Evolutionary conservation across 2,329 filamentous ascomycete species (phyloP), one percentile per base, ranked within the genome.

Genomic region (Fusarium sp.): DNA sequence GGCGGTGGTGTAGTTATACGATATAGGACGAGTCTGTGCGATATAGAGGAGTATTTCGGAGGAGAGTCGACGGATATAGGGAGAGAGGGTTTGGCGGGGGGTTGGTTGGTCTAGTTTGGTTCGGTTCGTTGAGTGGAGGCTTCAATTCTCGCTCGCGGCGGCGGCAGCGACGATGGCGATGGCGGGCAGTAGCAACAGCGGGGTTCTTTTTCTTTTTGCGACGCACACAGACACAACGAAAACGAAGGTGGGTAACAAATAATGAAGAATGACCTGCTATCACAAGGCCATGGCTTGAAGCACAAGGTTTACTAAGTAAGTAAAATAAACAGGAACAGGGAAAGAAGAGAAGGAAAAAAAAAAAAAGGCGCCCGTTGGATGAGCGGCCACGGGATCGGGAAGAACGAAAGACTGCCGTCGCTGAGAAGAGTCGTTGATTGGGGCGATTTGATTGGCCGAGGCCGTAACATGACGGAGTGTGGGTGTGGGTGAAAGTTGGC

Each of bases 61-160:
- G 23, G 20, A 27, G 20, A 41, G 18, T 58, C 32, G 23, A 16
- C 34, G 14, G 35, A 41, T 39, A 25, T 61, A 25, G 50, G 45
- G 37, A 57, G 65, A 66, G 61, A 71, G 66, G 66, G 50, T 74
- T 74, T 73, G 71, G 71, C 35, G 71, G 71, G 70, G 67, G 70
- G 60, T 73, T 73, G 71, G 71, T 64, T 71, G 66, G 71, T 74
- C 23, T 54, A 39, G 39, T 43, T 45, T 35, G 43, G 62, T 43
- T 45, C 39, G 43, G 62, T 43, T 45, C 39, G 62, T 65, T 65
- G 62, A 65, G 62, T 65, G 62, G 62, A 65, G 52, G 62, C 62
- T 27, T 27, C 41, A 58, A 45, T 59, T 59, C 32, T 65, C 62
- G 50, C 61, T 32, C 30, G 27, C 30, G 27, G n/a, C 30, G 34